phyloP scores from a whole-genome alignment of 352 stramenopile species.

The Phytophthora citrophthora region DNA sequence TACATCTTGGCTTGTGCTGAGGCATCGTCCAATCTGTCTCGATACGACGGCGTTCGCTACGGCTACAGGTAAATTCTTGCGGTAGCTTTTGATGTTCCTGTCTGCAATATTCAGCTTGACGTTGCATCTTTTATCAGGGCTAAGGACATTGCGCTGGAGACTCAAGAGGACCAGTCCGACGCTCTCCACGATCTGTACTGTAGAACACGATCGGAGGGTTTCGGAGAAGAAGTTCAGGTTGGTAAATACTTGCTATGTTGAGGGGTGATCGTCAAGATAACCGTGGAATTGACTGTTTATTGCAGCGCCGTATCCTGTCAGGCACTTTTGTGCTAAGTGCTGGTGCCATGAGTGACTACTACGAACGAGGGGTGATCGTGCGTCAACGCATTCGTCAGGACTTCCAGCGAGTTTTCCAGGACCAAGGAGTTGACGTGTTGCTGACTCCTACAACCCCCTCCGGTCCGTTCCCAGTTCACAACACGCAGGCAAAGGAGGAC shows the following conservation, averaged over 20 bases:
- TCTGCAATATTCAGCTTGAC: not conserved
- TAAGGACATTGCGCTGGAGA: slow-evolving; percentile 55
- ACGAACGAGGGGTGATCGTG: slow-evolving; percentile 85
- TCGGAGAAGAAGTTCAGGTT: slow-evolving; percentile 92
- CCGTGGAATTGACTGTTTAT: not conserved
- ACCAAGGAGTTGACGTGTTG: slow-evolving; percentile 81
- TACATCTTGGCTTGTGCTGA: slow-evolving; percentile 99
- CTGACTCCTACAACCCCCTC: slow-evolving; percentile 89
- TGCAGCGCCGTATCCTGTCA: slow-evolving; percentile 87
- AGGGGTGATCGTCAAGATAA: not conserved
- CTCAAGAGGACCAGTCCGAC: slow-evolving; percentile 72
- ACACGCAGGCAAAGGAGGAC: slow-evolving; percentile 65
- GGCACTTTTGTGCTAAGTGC: slow-evolving; percentile 92
- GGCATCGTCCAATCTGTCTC: slow-evolving; percentile 97
- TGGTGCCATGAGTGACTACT: slow-evolving; percentile 90
- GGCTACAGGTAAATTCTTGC: slow-evolving; percentile 60
- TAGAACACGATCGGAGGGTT: slow-evolving; percentile 87
- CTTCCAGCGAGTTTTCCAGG: slow-evolving; percentile 64
- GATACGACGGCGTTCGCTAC: slow-evolving; percentile 97
- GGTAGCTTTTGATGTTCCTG: not conserved
- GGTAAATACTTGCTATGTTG: not conserved
- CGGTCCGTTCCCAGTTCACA: slow-evolving; percentile 71
- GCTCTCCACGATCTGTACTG: slow-evolving; percentile 89
- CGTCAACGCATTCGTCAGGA: slow-evolving; percentile 82
- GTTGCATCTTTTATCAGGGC: slow-evolving; percentile 40